Conservation (phyloP, 2,329 filamentous ascomycete species). For the Neurospora crassa region DNA sequence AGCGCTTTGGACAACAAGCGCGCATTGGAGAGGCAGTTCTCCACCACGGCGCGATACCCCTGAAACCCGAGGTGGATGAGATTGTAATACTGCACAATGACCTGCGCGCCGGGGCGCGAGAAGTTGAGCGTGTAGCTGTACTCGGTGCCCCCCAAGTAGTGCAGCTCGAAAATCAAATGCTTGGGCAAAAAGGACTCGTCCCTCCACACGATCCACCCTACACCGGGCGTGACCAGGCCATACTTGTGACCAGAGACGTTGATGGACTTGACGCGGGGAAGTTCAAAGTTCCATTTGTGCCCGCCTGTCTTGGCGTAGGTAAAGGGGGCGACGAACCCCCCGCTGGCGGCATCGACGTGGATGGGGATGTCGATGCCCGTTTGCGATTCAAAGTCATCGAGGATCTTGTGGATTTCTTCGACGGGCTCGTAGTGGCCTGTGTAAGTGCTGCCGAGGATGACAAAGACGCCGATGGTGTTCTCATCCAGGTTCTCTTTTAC, state of each 20-base stretch:
- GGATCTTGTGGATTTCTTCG: conserved; percentile 53
- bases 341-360: conserved; percentile 53
- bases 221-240: conserved; percentile 54
- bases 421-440: conserved; percentile 68
- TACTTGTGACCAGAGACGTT: conserved; percentile 55
- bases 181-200: conserved; percentile 56
- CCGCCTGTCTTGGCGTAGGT: conserved; percentile 45
- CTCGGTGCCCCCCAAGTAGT: conserved; percentile 62
- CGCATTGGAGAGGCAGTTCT: conserved; percentile 57
- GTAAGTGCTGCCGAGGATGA: conserved; percentile 63
- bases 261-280: conserved; percentile 55
- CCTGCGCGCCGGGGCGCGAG: conserved; percentile 58
- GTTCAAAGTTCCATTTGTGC: conserved; percentile 52
- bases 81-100: conserved; percentile 66
- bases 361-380: conserved; percentile 59
- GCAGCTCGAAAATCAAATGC: conserved; percentile 60
- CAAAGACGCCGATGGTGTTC: conserved; percentile 69
- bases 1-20: conserved; percentile 52
- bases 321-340: conserved; percentile 54
- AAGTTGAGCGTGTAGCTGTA: conserved; percentile 65
- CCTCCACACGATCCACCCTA: conserved; percentile 64
- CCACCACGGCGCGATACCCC: conserved; percentile 56
- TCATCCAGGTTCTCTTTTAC: conserved; percentile 62
- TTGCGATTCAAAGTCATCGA: conserved; percentile 52
- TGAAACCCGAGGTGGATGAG: conserved; percentile 59